Base-by-base conservation (phyloP, 2,329 filamentous ascomycete species). In the Rhynchosporium secalis region DNA sequence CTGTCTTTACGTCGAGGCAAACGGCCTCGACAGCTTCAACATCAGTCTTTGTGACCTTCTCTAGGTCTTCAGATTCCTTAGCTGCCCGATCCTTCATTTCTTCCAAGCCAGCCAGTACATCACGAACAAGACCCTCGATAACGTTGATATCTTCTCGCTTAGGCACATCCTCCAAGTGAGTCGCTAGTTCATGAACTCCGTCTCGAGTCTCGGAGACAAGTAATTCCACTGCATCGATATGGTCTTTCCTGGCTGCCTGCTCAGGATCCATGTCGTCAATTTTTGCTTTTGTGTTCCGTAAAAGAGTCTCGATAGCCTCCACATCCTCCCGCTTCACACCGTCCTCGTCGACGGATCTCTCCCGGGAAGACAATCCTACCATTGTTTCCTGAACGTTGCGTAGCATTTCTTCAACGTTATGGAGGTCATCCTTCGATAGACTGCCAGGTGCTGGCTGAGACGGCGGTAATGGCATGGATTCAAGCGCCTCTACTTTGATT, bases 251-350 rank as follows among this genome's bases (percentile, higher is more conserved):
- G 9, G 92, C 86, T 2, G 86, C 79, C 62, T 90, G 86, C 40
- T 92, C 89, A 3, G 86, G 83, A 56, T 93, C 84, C 56, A 96
- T 84, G 63, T 96, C 92, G 62, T 97, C 94, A 9, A 98, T 79
- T 52, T 90, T 90, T 4, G 88, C 86, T 74, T 97, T 97, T 38
- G 92, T 93, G 73, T 96, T 96, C 47, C 89, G 86, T 12, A 98
- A 81, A 55, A 98, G 86, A 0, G 90, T 96, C 75, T 97, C 94
- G 62, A 98, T 93, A 10, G 92, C 92, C 65, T 94, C 86, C 0
- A 93, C 91, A 69, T 98, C 93, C 68, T 96, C 92, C 72, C 91
- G 91, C 38, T 82, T 86, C 5, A 89, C 87, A 2, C 81, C 74
- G 43, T 86, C 85, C 47, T 72, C 70, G 48, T 71, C 64, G 4